Evolutionary conservation across 495 filamentous ascomycete genomes (phyloP).

Genomic region (Tuber umbilicatum): DNA sequence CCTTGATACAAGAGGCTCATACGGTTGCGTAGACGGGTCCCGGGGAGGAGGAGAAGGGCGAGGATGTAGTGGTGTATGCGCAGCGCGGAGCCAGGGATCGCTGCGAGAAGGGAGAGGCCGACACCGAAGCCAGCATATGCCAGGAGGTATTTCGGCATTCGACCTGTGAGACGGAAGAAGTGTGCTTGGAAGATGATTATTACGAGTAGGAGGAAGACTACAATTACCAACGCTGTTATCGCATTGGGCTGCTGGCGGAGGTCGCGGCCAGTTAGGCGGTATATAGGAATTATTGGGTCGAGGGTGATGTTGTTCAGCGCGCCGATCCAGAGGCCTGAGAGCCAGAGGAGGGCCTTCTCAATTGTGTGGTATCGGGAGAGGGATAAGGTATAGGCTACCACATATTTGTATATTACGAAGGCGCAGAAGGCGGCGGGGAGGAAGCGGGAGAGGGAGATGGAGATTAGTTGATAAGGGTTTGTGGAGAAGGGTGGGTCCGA

Average conservation of each 20-base stretch:
- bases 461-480: slow-evolving; percentile 54
- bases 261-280: slow-evolving; percentile 69
- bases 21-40: slow-evolving; percentile 75
- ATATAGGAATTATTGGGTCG: slow-evolving; percentile 68
- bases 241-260: slow-evolving; percentile 72
- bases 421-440: slow-evolving; percentile 69
- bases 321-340: slow-evolving; percentile 70
- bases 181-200: slow-evolving; percentile 64
- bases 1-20: slow-evolving; percentile 76
- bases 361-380: slow-evolving; percentile 56
- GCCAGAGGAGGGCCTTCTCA: slow-evolving; percentile 67
- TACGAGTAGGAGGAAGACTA: slow-evolving; percentile 55
- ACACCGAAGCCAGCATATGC: slow-evolving; percentile 60
- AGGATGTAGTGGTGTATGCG: slow-evolving; percentile 95
- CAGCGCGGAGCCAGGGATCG: slow-evolving; percentile 73
- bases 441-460: slow-evolving; percentile 63
- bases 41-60: slow-evolving; percentile 70
- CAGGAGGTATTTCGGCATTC: slow-evolving; percentile 61
- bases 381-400: slow-evolving; percentile 42
- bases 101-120: slow-evolving; percentile 55
- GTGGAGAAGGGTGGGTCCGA: slow-evolving; percentile 62
- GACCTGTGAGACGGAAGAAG: slow-evolving; percentile 65
- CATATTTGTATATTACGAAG: slow-evolving; percentile 68
- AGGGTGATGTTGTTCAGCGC: slow-evolving; percentile 79
- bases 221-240: slow-evolving; percentile 59